phyloP scores from a whole-genome alignment of 257 asterid genomes.

The Anisodus acutangulus region DNA sequence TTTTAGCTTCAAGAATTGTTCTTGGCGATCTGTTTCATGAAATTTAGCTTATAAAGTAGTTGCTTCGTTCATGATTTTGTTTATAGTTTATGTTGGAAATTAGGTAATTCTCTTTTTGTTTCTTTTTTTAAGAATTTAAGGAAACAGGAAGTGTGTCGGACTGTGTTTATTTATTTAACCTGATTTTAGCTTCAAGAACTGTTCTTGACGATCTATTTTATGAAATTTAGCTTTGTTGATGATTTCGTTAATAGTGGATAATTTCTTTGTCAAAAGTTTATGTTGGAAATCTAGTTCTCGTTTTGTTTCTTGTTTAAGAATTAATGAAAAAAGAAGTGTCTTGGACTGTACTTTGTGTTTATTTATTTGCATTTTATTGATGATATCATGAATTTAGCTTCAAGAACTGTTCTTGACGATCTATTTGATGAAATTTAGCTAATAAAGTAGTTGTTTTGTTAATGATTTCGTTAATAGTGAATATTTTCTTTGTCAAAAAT shows the following conservation, averaged over 20 bases:
- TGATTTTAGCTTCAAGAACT: not conserved
- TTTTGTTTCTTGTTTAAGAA: too few relatives aligned
- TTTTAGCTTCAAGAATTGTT: constrained; percentile 3
- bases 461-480: not conserved
- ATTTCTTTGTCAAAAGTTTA: not conserved
- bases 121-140: too few relatives aligned
- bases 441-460: not conserved
- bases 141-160: too few relatives aligned
- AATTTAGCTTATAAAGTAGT: not conserved
- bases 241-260: too few relatives aligned
- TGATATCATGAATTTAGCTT: not conserved
- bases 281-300: too few relatives aligned
- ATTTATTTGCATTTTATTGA: too few relatives aligned
- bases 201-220: not conserved
- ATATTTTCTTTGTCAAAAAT: not conserved
- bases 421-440: not conserved
- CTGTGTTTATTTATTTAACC: too few relatives aligned
- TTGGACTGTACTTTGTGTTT: too few relatives aligned
- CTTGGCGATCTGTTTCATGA: not conserved
- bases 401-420: not conserved
- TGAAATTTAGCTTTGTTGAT: not conserved
- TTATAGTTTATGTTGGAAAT: not conserved
- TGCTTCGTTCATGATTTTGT: not conserved
- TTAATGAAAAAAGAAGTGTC: too few relatives aligned
- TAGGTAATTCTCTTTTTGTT: not conserved